Percentiles rank a stretch among this genome's conserved stretches.
These are phyloP conservation scores for Circinella minor DNA, from an alignment of 371 early-diverging fungal genomes.

Conservation along the genomic window DNA sequence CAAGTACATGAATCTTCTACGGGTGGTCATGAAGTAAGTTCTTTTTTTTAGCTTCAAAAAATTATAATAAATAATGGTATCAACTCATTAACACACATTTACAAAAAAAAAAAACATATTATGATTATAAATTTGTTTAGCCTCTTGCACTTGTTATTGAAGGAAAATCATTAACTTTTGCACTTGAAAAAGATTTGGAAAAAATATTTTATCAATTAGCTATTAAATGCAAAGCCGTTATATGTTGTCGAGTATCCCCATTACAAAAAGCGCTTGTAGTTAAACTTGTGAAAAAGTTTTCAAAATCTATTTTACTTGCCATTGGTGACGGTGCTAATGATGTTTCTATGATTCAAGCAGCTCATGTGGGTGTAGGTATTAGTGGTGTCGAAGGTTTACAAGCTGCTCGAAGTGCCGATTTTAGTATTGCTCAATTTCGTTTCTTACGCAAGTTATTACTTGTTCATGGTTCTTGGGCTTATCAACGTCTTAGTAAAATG, in stretches of 20 bases:
- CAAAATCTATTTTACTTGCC: constrained; percentile 79
- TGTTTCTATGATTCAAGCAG: constrained; percentile 97
- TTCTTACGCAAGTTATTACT: constrained; percentile 86
- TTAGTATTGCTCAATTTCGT: constrained; percentile 94
- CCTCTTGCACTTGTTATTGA: constrained; percentile 74
- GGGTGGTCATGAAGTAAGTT: constrained; percentile 36
- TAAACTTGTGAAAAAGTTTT: constrained; percentile 79
- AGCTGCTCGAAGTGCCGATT: constrained; percentile 96
- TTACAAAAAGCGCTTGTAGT: constrained; percentile 93
- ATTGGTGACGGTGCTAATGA: constrained; percentile 99
- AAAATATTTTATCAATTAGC: constrained; percentile 76
- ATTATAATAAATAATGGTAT: too few species aligned
- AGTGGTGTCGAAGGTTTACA: constrained; percentile 97
- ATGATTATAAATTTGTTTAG: constrained; percentile 15
- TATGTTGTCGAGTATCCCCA: constrained; percentile 95
- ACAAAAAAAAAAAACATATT: too few species aligned
- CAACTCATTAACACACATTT: too few species aligned
- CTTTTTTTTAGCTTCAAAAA: too few species aligned
- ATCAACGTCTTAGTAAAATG: constrained; percentile 86
- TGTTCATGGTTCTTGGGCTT: constrained; percentile 95
- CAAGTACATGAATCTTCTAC: constrained; percentile 31
- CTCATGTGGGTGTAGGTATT: constrained; percentile 97
- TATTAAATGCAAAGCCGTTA: constrained; percentile 79
- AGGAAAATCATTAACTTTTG: constrained; percentile 70
- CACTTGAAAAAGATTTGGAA: constrained; percentile 71